Conservation (phyloP, 768 basidiomycete genomes). For the Glaciozyma martinii region DNA sequence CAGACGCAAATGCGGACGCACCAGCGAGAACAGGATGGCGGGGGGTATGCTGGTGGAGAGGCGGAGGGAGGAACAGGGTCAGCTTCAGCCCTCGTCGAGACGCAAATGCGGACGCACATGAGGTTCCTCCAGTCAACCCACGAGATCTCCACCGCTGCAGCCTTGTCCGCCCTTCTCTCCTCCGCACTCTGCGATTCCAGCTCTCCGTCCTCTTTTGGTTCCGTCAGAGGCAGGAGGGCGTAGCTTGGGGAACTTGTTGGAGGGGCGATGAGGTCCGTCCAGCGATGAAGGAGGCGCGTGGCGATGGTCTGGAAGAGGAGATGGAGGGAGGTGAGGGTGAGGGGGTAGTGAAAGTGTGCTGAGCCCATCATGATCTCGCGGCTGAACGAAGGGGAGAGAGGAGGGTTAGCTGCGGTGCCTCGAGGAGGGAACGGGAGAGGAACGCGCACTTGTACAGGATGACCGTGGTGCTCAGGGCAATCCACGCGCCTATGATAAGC, state of each 20-base stretch:
- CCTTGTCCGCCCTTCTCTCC: too few species aligned
- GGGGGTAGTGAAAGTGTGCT: neutral
- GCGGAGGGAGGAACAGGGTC: neutral
- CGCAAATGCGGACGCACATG: neutral
- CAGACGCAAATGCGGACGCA: neutral
- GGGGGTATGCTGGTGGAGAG: conserved; percentile 70
- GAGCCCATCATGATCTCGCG: conserved; percentile 2
- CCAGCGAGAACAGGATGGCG: conserved; percentile 70
- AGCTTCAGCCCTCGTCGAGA: neutral
- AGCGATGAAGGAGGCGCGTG: conserved; percentile 71
- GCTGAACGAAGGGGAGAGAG: neutral
- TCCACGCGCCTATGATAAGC: neutral
- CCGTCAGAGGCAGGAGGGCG: conserved; percentile 7
- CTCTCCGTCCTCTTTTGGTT: too few species aligned
- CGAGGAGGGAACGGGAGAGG: neutral
- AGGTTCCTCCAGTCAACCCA: too few species aligned
- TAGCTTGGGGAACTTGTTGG: conserved; percentile 32
- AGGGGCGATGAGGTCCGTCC: conserved; percentile 60
- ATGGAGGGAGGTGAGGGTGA: conserved; percentile 48
- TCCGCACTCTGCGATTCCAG: too few species aligned
- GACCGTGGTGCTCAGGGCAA: neutral
- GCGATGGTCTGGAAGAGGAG: conserved; percentile 46
- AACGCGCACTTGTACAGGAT: conserved; percentile 1
- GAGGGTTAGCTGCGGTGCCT: neutral
- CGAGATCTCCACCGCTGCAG: too few species aligned